Conservation (phyloP, 2,329 filamentous ascomycete species). For the Cryphonectria carpinicola region DNA sequence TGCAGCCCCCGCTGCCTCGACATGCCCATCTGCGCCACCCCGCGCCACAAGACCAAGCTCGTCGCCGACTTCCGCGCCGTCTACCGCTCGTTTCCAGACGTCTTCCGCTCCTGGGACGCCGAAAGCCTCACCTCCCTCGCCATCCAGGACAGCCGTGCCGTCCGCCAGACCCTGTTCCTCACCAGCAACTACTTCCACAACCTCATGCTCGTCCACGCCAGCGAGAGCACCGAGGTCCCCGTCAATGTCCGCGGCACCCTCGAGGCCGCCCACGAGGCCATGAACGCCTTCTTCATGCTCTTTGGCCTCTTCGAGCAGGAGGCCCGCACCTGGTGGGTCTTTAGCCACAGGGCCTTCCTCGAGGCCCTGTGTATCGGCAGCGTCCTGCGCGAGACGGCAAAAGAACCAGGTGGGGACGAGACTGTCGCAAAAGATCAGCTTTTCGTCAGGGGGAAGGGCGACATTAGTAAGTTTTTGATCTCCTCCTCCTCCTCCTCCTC, state of each 20-base stretch:
- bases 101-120: slow-evolving; percentile 70
- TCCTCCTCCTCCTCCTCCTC: too few species aligned
- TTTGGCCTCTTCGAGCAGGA: slow-evolving; percentile 71
- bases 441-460: slow-evolving; percentile 61
- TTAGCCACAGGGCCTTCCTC: slow-evolving; percentile 79
- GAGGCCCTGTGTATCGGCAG: slow-evolving; percentile 72
- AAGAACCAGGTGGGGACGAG: slow-evolving; percentile 51
- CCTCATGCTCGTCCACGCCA: slow-evolving; percentile 77
- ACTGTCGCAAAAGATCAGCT: slow-evolving; percentile 56
- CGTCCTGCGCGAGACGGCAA: slow-evolving; percentile 56
- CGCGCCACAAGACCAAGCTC: slow-evolving; percentile 70
- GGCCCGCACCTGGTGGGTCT: slow-evolving; percentile 82
- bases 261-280: slow-evolving; percentile 76
- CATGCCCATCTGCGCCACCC: slow-evolving; percentile 70
- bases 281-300: slow-evolving; percentile 75
- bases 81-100: slow-evolving; percentile 72
- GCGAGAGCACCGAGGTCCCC: slow-evolving; percentile 66
- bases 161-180: slow-evolving; percentile 76
- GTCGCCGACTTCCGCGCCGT: slow-evolving; percentile 71
- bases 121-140: slow-evolving; percentile 62
- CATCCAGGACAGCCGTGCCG: slow-evolving; percentile 64
- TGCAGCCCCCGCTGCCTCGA: slow-evolving; percentile 76
- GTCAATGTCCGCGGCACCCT: slow-evolving; percentile 71
- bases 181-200: slow-evolving; percentile 85
- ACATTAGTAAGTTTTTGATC: slow-evolving; percentile 58